Base-by-base conservation (phyloP, 768 basidiomycete species). In the Macrocybe gigantea region DNA sequence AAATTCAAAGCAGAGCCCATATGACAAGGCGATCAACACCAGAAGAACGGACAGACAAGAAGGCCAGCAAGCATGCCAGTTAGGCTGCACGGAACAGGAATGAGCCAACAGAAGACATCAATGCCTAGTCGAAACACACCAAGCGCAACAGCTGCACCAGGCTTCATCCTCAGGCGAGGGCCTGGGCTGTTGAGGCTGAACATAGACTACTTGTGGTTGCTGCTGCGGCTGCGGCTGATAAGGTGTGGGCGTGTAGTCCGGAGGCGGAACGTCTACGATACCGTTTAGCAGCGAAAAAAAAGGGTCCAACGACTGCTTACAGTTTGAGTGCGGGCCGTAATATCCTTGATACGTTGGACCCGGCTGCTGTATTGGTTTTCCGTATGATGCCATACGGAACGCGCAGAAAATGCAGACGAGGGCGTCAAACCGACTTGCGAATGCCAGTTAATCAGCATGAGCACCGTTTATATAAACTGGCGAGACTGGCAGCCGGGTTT, bases 201-300 rank as follows among this genome's bases (percentile, higher is more conserved):
- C 56, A 33, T 51, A 51, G 6, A 57, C 40, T 13, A 57, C 40
- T 34, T 55, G 53, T 6, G 56, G 56, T 35, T 55, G 54, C 1
- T 22, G 22, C 22, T 22, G 22, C 22, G 56, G 41, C n/a, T 56
- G 52, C 0, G 44, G 47, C 6, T 51, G 49, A 5, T 51, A 41
- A 10, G 44, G 43, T 5, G 11, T 54, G 53, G 12, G 31, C 7
- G 22, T 47, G 45, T 37, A 30, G 45, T 38, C 22, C 22, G 22
- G 22, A 22, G 22, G 22, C 22, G 22, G 22, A 22, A 22, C 32
- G 37, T 8, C 45, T 32, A 34, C 32, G 14, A 31, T 47, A 11
- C 13, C 2, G 3, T 1, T 5, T 49, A 49, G 40, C 52, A 49
- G 52, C 53, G 11, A 2, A 11, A 11, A 11, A 38, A 14, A 11